Evolutionary conservation across 2,329 filamentous ascomycete genomes (phyloP).

Genomic region (Ophiostoma pallidulum): DNA sequence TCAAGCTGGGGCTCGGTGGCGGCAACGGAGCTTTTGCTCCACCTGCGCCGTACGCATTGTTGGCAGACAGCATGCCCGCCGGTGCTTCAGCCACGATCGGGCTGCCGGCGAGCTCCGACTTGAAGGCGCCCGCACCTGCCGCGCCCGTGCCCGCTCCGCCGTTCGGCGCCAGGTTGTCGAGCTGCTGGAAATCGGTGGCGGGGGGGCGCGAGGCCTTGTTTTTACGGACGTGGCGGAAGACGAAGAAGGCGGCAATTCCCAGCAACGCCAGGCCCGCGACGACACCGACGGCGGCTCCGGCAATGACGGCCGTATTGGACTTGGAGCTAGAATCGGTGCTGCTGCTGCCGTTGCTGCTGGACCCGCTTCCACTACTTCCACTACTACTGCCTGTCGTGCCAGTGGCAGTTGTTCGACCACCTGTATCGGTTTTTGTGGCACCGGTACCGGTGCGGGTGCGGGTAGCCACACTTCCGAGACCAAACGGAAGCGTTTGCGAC

Average conservation of each 20-base stretch:
- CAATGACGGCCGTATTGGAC: conserved; percentile 26
- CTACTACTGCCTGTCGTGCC: not conserved
- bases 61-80: conserved; percentile 8
- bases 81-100: conserved; percentile 13
- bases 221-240: conserved; percentile 22
- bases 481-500: conserved; percentile 9
- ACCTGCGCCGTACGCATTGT: not conserved
- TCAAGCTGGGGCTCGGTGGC: conserved; percentile 24
- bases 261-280: conserved; percentile 25
- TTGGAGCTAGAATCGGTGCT: conserved; percentile 12
- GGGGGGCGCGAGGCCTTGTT: conserved; percentile 12
- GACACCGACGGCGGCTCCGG: conserved; percentile 26
- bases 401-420: not conserved
- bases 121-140: too few species aligned
- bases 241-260: conserved; percentile 29
- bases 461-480: conserved; percentile 4
- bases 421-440: not conserved
- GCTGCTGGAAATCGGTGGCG: conserved; percentile 11
- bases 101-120: conserved; percentile 25
- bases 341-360: conserved; percentile 3
- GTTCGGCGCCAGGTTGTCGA: conserved; percentile 9
- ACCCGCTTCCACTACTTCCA: conserved; percentile 11
- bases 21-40: conserved; percentile 11
- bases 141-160: too few species aligned
- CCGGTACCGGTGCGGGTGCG: not conserved